phyloP scores from a whole-genome alignment of 1,284 basidiomycete species.

The Xerocomus minutiporus region DNA sequence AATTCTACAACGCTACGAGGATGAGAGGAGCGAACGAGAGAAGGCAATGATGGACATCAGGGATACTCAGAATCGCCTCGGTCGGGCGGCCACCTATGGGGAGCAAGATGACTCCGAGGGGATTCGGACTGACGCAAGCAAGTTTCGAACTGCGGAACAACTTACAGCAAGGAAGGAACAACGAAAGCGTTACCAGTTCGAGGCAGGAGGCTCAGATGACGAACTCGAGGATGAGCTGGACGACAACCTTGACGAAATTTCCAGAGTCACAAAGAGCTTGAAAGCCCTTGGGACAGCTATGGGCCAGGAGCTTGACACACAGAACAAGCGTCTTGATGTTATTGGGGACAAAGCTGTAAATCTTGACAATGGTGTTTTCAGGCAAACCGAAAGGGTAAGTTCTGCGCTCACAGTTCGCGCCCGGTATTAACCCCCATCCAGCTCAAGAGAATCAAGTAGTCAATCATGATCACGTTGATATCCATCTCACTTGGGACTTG shows the following conservation, averaged over 20 bases:
- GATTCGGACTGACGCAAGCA: conserved; percentile 32
- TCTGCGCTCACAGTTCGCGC: conserved; percentile 22
- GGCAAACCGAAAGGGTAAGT: conserved; percentile 65
- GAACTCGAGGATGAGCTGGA: conserved; percentile 92
- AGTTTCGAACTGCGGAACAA: conserved; percentile 47
- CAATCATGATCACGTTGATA: not conserved
- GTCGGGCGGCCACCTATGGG: conserved; percentile 66
- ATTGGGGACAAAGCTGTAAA: conserved; percentile 67
- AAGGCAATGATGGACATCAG: conserved; percentile 82
- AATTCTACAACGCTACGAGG: conserved; percentile 82
- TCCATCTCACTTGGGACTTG: not conserved
- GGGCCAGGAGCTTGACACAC: conserved; percentile 75
- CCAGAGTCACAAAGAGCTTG: conserved; percentile 75
- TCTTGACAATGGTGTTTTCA: conserved; percentile 60
- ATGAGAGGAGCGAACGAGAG: conserved; percentile 84
- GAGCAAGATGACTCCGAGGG: conserved; percentile 43
- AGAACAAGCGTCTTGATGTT: conserved; percentile 67
- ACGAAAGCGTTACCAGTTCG: conserved; percentile 88
- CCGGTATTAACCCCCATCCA: conserved; percentile 30
- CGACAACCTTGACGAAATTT: conserved; percentile 87
- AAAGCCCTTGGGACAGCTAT: conserved; percentile 83
- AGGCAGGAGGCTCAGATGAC: conserved; percentile 93
- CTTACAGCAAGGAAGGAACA: conserved; percentile 58
- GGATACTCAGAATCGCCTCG: conserved; percentile 83
- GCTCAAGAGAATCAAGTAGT: conserved; percentile 68